Evolutionary conservation across 768 basidiomycete genomes (phyloP).

Genomic region (Lactarius trivialis): DNA sequence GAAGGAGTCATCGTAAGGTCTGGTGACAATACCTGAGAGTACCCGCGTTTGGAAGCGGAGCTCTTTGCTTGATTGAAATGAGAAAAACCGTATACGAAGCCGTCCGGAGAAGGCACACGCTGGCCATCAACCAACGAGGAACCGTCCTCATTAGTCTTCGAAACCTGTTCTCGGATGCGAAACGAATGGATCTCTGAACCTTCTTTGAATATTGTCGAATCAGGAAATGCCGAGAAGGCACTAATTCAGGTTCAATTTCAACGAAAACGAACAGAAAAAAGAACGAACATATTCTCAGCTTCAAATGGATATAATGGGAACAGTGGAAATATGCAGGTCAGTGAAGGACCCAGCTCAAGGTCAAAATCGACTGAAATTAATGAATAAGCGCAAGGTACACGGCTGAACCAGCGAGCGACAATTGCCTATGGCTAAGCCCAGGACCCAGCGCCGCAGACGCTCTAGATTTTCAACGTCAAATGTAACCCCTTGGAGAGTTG

Average conservation of each 20-base stretch:
- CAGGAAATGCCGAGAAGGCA: slow-evolving; percentile 89
- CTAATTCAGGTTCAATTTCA: slow-evolving; percentile 36
- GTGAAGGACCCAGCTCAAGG: slow-evolving; percentile 75
- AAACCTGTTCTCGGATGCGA: slow-evolving; percentile 52
- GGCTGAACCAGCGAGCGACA: neutral
- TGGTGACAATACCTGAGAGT: slow-evolving; percentile 53
- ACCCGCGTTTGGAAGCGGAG: slow-evolving; percentile 63
- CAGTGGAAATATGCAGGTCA: slow-evolving; percentile 64
- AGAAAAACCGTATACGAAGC: slow-evolving; percentile 72
- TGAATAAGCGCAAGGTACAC: neutral
- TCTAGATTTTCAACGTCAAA: slow-evolving; percentile 42
- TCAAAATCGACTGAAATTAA: slow-evolving; percentile 71
- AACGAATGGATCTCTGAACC: slow-evolving; percentile 83
- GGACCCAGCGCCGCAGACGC: slow-evolving; percentile 59
- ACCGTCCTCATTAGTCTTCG: slow-evolving; percentile 20
- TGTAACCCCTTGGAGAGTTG: slow-evolving; percentile 33
- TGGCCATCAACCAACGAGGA: slow-evolving; percentile 27
- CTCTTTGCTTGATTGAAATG: slow-evolving; percentile 71
- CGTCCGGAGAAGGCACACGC: slow-evolving; percentile 43
- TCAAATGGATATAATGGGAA: slow-evolving; percentile 58
- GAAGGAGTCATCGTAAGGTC: slow-evolving; percentile 3
- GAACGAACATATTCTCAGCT: slow-evolving; percentile 76
- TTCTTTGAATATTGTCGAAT: slow-evolving; percentile 79
- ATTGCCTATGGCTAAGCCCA: slow-evolving; percentile 60
- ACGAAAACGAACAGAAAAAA: neutral